A percentile compares a stretch with the other conserved stretches of the same genome.
Conservation (phyloP, 1,284 basidiomycete species). For the Puccinia coronata region DNA sequence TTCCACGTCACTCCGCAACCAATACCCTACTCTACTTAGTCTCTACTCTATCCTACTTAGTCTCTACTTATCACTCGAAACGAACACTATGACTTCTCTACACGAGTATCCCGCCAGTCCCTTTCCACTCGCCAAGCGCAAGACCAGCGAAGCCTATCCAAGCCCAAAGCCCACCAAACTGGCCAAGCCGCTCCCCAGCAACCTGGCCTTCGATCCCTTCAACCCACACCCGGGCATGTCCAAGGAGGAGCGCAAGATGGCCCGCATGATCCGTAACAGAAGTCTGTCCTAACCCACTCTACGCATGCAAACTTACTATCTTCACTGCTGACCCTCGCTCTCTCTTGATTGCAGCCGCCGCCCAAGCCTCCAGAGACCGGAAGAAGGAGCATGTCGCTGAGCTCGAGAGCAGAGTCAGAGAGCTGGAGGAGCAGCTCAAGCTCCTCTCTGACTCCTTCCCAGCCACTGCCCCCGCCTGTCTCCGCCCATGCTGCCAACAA, state of each 20-base stretch:
- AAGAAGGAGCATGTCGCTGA: constrained; percentile 47
- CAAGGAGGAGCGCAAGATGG: constrained; percentile 48
- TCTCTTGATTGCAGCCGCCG: constrained; percentile 20
- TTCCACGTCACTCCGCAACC: too few species aligned
- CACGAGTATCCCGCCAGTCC: too few species aligned
- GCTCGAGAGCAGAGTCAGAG: constrained; percentile 31
- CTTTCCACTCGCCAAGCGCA: too few species aligned
- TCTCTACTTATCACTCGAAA: too few species aligned
- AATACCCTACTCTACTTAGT: too few species aligned
- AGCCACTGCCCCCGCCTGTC: background rate
- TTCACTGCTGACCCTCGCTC: background rate
- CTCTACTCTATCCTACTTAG: too few species aligned
- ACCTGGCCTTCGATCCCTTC: constrained; percentile 44
- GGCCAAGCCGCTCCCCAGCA: background rate
- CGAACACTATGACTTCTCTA: too few species aligned
- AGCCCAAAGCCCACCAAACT: background rate
- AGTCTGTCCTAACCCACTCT: background rate
- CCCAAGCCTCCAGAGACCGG: constrained; percentile 45
- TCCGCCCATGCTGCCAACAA: constrained; percentile 18
- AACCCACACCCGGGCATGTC: constrained; percentile 47
- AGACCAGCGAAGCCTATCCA: too few species aligned
- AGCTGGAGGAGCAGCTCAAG: constrained; percentile 23
- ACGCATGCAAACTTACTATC: background rate
- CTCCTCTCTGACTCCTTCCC: background rate
- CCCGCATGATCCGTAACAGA: constrained; percentile 49